Base-by-base conservation (phyloP, 805 yeast genomes). In the Starmera quercuum region DNA sequence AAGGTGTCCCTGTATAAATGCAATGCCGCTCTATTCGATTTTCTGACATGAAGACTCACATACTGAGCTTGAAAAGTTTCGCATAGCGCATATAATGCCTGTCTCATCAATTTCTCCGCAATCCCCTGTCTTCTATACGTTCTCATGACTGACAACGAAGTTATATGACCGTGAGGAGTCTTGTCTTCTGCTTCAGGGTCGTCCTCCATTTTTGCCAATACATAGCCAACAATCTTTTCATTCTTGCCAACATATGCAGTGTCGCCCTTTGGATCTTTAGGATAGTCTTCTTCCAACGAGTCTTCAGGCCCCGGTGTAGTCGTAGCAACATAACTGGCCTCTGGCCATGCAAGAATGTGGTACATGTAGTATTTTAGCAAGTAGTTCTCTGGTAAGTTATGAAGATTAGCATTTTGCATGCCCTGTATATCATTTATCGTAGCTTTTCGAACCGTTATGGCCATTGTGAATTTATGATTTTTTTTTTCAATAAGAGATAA, bases 331-430 rank as follows among this genome's bases (percentile, higher is more conserved):
- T 79, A 92, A 26, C 95, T 84, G 11, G 95, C 94, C 56, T 90
- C 95, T 2, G 98, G 98, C 98, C 98, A 92, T 24, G 97, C 80
- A 33, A 90, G 63, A 7, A 86, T 72, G 59, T 92, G 98, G 59
- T 92, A 92, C 70, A 92, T 73, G 61, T 92, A 92, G 61, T 87
- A 92, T 58, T 88, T 87, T 58, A 88, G 64, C 43, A 83, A 80
- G 55, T 92, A 92, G 62, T 92, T 92, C 57, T 92, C 98, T 6
- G 98, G 98, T 40, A 92, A 66, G 53, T 90, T 90, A 44, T 82
- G 82, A 56, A 88, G 64, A 55, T 88, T 88, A 41, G 95, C 92
- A 66, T 86, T 87, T 58, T 90, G 98, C 88, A 90, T 92, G 14
- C 92, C 92, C 59, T 85, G 94, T 35, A 87, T 70, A 58, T 90